A percentile compares a stretch with the other conserved stretches of the same genome.
Evolutionary conservation across 164 flowering plant genomes (phyloP).

Genomic region (Annona cherimola): DNA sequence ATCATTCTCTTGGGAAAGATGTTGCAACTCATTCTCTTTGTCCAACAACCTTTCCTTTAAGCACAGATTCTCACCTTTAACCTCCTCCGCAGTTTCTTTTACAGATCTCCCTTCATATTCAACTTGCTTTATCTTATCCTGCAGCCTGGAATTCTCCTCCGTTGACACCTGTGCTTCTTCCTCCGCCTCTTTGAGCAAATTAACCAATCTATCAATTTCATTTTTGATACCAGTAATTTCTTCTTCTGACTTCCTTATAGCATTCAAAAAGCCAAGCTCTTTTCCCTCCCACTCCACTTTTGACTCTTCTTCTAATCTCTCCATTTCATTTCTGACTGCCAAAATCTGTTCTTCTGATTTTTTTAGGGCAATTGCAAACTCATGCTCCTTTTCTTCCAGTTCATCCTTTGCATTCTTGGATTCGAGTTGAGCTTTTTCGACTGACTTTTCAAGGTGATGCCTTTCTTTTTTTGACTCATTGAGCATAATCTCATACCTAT

Average conservation of each 20-base stretch:
- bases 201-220: conserved; percentile 49
- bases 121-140: conserved; percentile 40
- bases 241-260: conserved; percentile 48
- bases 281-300: conserved; percentile 68
- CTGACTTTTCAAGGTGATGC: conserved; percentile 29
- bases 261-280: conserved; percentile 43
- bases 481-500: conserved; percentile 69
- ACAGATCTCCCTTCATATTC: conserved; percentile 50
- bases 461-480: conserved; percentile 68
- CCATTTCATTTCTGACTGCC: conserved; percentile 42
- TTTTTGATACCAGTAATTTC: conserved; percentile 41
- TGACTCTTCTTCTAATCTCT: conserved; percentile 24
- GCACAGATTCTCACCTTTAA: conserved; percentile 59
- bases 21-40: conserved; percentile 54
- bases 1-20: conserved; percentile 46
- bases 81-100: conserved; percentile 59
- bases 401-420: conserved; percentile 41
- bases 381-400: conserved; percentile 63
- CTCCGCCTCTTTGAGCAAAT: conserved; percentile 50
- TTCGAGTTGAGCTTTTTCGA: conserved; percentile 43
- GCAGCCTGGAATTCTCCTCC: conserved; percentile 47
- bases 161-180: conserved; percentile 47
- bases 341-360: conserved; percentile 51
- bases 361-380: conserved; percentile 35
- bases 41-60: conserved; percentile 63